A percentile compares a stretch with the other conserved stretches of the same genome.
These are phyloP conservation scores for Leccinum disarticulatum DNA, from an alignment of 768 basidiomycete genomes.

Conservation along the genomic window DNA sequence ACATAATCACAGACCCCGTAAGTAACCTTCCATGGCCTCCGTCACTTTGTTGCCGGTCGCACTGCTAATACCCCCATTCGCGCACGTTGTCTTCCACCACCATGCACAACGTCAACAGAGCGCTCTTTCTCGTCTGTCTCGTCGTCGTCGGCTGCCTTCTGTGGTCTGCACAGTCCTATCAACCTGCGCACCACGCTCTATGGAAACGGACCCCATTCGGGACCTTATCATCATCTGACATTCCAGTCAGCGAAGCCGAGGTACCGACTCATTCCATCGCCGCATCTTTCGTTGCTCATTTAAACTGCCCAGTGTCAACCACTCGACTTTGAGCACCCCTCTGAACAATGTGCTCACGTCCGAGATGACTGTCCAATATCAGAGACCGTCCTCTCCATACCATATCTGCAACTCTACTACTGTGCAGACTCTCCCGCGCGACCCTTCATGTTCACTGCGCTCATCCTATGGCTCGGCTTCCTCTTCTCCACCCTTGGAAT, in stretches of 20 bases:
- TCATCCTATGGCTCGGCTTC: constrained; percentile 81
- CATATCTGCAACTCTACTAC: constrained; percentile 70
- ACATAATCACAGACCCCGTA: constrained; percentile 9
- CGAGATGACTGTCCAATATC: constrained; percentile 53
- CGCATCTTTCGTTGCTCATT: neutral
- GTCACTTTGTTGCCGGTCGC: neutral
- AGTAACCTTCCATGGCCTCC: neutral
- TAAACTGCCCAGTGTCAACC: constrained; percentile 58
- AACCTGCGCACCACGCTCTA: constrained; percentile 1
- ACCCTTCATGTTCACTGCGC: constrained; percentile 58
- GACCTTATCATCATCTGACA: neutral
- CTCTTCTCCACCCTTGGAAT: constrained; percentile 96
- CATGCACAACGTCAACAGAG: constrained; percentile 53
- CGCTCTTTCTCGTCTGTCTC: constrained; percentile 53
- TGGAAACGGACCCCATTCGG: constrained; percentile 13
- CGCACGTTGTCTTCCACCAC: constrained; percentile 2
- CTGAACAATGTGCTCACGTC: constrained; percentile 67
- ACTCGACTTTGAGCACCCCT: constrained; percentile 44
- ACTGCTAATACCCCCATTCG: neutral
- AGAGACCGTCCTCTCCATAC: constrained; percentile 65
- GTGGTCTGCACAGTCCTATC: constrained; percentile 50
- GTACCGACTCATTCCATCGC: neutral
- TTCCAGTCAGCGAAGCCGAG: constrained; percentile 5
- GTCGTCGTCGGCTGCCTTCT: constrained; percentile 55
- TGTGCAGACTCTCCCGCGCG: constrained; percentile 58